These are phyloP conservation scores for Boletus reticulatus DNA, from an alignment of 768 basidiomycete species.

Conservation along the genomic window DNA sequence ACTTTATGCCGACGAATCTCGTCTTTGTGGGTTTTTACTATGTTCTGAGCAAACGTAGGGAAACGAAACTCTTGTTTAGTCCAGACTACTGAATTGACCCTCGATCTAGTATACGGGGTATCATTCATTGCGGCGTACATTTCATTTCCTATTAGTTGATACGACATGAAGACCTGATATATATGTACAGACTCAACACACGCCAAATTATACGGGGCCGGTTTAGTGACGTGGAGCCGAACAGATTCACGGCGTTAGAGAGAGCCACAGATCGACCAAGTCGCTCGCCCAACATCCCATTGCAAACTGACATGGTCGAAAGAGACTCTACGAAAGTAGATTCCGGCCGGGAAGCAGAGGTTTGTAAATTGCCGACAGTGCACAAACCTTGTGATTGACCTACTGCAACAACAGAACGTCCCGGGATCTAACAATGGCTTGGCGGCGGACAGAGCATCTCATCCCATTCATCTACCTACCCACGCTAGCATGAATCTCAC, in stretches of 20 bases:
- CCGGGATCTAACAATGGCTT: neutral
- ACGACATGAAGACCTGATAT: conserved; percentile 7
- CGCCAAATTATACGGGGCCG: conserved; percentile 51
- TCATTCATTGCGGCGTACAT: conserved; percentile 65
- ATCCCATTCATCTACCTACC: neutral
- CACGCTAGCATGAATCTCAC: no score
- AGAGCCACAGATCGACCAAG: conserved; percentile 13
- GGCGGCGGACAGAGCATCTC: conserved; percentile 1
- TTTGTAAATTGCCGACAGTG: neutral
- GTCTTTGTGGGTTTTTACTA: conserved; percentile 64
- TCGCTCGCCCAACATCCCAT: neutral
- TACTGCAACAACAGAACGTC: neutral
- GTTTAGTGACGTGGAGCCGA: conserved; percentile 45
- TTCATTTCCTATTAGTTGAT: neutral
- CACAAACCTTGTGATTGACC: neutral
- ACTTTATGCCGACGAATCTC: conserved; percentile 51
- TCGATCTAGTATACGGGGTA: conserved; percentile 50
- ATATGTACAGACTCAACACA: conserved; percentile 52
- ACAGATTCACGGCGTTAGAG: conserved; percentile 24
- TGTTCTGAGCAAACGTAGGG: conserved; percentile 58
- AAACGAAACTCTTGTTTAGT: conserved; percentile 29
- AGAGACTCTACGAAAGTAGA: neutral
- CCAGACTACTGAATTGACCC: neutral
- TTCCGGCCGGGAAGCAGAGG: neutral
- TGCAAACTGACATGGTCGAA: neutral